Base-by-base conservation (phyloP, 352 stramenopile genomes). In the Nothophytophthora sp. region DNA sequence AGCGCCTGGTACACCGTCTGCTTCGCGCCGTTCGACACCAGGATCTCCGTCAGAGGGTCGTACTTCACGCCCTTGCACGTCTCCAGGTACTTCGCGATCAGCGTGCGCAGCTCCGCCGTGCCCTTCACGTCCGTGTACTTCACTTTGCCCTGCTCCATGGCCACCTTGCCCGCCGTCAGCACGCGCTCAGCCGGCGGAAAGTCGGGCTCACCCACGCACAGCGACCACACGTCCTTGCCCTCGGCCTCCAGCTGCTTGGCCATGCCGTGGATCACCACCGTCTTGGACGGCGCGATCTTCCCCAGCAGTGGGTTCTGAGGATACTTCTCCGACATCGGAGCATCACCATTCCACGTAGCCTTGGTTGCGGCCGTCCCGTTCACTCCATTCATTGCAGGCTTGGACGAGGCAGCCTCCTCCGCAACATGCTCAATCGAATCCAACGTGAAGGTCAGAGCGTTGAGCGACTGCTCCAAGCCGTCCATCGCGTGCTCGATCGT, bases 161-260 rank as follows among this genome's bases (percentile, higher is more conserved):
- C 85, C 29, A 60, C 51, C 29, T 67, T 66, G n/a, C 95, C 91
- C n/a, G 96, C 96, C 18, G 95, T 76, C 22, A 99, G 69, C 24
- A 99, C 91, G 20, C 78, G 81, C 48, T 76, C 36, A 8, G 92
- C 90, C 7, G 95, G 96, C 7, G 81, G 50, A 68, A 98, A 99
- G 68, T 99, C 95, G 1, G 96, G 96, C 63, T 99, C 96, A 12
- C 96, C 96, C 2, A 99, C 96, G 59, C 95, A 98, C 22, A 99
- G 73, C 19, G 90, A 92, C 62, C 74, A 88, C 33, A 98, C 92
- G 15, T 87, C 63, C 58, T 97, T 86, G 23, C 95, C 96, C 27
- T 97, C 77, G 8, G 90, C 90, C 70, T 98, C 86, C 63, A 98
- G 90, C 63, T 98, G 84, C 70, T 99, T 98, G n/a, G 96, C 97